Percentiles rank a stretch among this genome's conserved stretches.
These are phyloP conservation scores for Paxillus involutus DNA, from an alignment of 768 basidiomycete genomes.

Conservation along the genomic window DNA sequence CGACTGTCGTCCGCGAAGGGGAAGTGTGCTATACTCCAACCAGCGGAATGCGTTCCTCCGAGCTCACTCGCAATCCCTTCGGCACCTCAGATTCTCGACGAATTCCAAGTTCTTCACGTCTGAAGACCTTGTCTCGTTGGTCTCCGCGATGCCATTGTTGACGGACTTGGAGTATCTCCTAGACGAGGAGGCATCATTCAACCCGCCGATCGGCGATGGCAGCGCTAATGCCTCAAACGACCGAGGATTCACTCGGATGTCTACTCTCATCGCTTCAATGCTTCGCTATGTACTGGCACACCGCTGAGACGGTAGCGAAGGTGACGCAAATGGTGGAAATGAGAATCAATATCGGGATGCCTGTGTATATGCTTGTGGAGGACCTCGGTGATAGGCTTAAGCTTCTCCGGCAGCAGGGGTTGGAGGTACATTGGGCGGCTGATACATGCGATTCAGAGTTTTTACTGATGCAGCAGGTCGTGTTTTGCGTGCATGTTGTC, in stretches of 20 bases:
- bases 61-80: constrained; percentile 9
- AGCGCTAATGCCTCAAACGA: too few species aligned
- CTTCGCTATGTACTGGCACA: too few species aligned
- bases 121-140: constrained; percentile 15
- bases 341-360: too few species aligned
- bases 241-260: too few species aligned
- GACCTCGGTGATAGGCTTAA: too few species aligned
- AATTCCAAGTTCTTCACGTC: constrained; percentile 17
- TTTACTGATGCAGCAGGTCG: constrained; percentile 9
- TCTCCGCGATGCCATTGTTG: constrained; percentile 21
- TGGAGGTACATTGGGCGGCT: constrained; percentile 21
- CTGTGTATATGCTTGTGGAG: too few species aligned
- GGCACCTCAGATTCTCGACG: constrained; percentile 14
- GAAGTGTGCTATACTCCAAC: constrained; percentile 11
- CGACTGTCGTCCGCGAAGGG: constrained; percentile 15
- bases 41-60: constrained; percentile 17
- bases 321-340: too few species aligned
- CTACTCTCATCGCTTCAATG: too few species aligned
- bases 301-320: too few species aligned
- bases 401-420: too few species aligned
- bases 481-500: neutral
- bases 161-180: constrained; percentile 22
- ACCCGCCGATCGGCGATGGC: too few species aligned
- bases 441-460: constrained; percentile 22
- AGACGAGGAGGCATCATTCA: too few species aligned